Conservation (phyloP, 192 early-diverging fungal genomes). For the Coemansia sp. region DNA sequence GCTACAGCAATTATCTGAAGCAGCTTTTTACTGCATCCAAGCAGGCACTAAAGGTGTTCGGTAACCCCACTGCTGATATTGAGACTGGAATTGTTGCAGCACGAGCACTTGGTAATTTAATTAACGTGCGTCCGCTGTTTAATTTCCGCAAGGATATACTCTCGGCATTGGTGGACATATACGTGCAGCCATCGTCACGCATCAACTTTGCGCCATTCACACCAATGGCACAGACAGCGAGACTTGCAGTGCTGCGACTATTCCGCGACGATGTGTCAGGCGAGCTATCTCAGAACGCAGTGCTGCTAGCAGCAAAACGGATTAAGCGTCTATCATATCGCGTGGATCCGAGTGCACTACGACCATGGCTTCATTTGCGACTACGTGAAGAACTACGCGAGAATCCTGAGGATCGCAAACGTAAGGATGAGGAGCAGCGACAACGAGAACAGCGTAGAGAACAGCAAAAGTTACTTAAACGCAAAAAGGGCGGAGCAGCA, state of each 20-base stretch:
- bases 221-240: slow-evolving; percentile 67
- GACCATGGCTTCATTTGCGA: slow-evolving; percentile 76
- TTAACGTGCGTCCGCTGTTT: slow-evolving; percentile 85
- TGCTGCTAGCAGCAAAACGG: slow-evolving; percentile 79
- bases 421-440: slow-evolving; percentile 52
- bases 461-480: slow-evolving; percentile 32
- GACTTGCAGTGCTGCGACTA: slow-evolving; percentile 72
- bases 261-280: slow-evolving; percentile 86
- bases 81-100: slow-evolving; percentile 64
- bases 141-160: slow-evolving; percentile 93
- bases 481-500: slow-evolving; percentile 43
- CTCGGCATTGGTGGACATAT: slow-evolving; percentile 68
- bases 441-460: slow-evolving; percentile 55
- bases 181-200: slow-evolving; percentile 58
- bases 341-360: slow-evolving; percentile 65
- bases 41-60: slow-evolving; percentile 38
- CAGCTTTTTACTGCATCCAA: slow-evolving; percentile 61
- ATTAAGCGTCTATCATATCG: slow-evolving; percentile 78
- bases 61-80: slow-evolving; percentile 30
- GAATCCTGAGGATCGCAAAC: slow-evolving; percentile 56
- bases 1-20: slow-evolving; percentile 85
- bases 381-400: slow-evolving; percentile 78
- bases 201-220: slow-evolving; percentile 65
- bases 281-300: slow-evolving; percentile 80
- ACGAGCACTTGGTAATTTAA: slow-evolving; percentile 79